phyloP scores from a whole-genome alignment of 306 rosid species.

The Cicer cuneatum region DNA sequence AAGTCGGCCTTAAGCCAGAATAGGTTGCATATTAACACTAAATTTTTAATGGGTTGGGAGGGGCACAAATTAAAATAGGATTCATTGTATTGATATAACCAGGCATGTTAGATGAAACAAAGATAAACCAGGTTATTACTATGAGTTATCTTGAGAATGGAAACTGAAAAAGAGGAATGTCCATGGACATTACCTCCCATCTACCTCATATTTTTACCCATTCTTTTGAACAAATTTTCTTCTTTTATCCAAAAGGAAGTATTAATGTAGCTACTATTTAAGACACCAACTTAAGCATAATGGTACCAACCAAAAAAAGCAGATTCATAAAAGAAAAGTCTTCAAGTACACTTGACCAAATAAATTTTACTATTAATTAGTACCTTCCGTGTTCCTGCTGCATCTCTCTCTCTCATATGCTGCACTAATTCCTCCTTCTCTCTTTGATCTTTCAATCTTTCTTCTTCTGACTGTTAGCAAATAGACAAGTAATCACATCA shows the following conservation, averaged over 20 bases:
- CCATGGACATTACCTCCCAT: slow-evolving; percentile 1
- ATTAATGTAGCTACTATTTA: slow-evolving; percentile 32
- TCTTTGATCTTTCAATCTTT: slow-evolving; percentile 85
- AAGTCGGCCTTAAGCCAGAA: slow-evolving; percentile 19
- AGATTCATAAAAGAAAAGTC: neutral
- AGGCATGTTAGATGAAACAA: neutral
- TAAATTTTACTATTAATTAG: slow-evolving; percentile 21
- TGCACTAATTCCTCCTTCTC: slow-evolving; percentile 87
- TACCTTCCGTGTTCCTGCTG: slow-evolving; percentile 83
- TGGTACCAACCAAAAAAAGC: neutral
- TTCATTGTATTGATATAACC: neutral
- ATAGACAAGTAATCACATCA: slow-evolving; percentile 36
- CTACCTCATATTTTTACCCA: slow-evolving; percentile 23
- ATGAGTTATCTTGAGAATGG: slow-evolving; percentile 3
- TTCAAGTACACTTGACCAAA: slow-evolving; percentile 29
- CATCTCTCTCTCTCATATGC: slow-evolving; percentile 81
- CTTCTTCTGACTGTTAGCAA: slow-evolving; percentile 83
- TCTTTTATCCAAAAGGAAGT: slow-evolving; percentile 32
- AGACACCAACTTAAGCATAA: slow-evolving; percentile 26
- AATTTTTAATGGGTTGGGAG: neutral
- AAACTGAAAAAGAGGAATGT: neutral
- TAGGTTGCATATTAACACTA: neutral
- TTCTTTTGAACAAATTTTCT: slow-evolving; percentile 6
- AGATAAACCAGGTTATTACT: slow-evolving; percentile 5
- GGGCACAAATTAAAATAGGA: slow-evolving; percentile 12